Base-by-base conservation (phyloP, 2,329 filamentous ascomycete genomes). In the Aureobasidium leucospermi region DNA sequence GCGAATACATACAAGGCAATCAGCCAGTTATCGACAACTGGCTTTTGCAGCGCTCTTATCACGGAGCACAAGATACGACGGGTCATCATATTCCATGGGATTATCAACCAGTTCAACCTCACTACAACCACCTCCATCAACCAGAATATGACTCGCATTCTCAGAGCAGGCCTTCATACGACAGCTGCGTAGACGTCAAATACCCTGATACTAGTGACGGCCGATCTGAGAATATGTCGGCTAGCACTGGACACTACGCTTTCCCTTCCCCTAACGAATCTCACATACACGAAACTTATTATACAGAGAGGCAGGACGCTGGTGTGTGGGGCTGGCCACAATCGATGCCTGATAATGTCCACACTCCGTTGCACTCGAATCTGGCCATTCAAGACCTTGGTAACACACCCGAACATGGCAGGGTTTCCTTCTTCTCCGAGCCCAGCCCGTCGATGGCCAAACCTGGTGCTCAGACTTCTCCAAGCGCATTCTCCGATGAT, bases 21-120 rank as follows among this genome's bases (percentile, higher is more conserved):
- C 31, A 45, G 28, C 31, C 52, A 16, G 13, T 1, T 9, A 39
- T n/a, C 9, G 15, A 48, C 13, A 23, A 39, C 16, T 48, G 55
- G 55, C 55, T 58, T 19, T 23, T 47, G 2, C 42, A 58, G n/a
- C 55, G 36, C 32, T 58, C 55, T 31, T 58, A 48, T 15, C 34
- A 47, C n/a, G 42, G 43, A 3, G 32, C 19, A 7, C 42, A 39
- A 31, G 32, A 31, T n/a, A 5, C 41, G 43, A 2, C 55, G 3
- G 43, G 15, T 19, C 23, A 48, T 31, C 32, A 39, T 8, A 4
- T 29, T 31, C 10, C 39, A 6, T 47, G 43, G 34, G 39, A 15
- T 11, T 56, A 45, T 7, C 6, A 31, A 6, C 39, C 7, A 29
- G 10, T 28, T 28, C 52, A 29, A n/a, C 7, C 16, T 8, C 8